Percentiles rank a stretch among this genome's conserved stretches.
These are phyloP conservation scores for Ceratocystis colombiana DNA, from an alignment of 2,329 filamentous ascomycete genomes.

Conservation along the genomic window DNA sequence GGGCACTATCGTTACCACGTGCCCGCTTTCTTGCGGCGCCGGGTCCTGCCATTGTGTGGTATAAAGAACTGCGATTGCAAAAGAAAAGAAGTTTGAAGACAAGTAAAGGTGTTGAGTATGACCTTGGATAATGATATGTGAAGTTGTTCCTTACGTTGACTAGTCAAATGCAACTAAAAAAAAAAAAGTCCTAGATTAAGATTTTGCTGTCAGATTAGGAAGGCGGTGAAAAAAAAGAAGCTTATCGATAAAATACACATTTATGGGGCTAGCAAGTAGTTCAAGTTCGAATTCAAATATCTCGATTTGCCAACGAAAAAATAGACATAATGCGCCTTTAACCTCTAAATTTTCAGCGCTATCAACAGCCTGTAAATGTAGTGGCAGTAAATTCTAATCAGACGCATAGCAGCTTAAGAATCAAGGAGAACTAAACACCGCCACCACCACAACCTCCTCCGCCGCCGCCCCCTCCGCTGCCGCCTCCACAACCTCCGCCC, in stretches of 20 bases:
- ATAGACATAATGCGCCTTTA: neutral
- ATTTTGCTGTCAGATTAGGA: constrained; percentile 13
- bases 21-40: constrained; percentile 31
- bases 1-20: constrained; percentile 31
- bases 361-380: neutral
- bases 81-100: neutral
- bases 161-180: neutral
- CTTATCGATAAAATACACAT: constrained; percentile 20
- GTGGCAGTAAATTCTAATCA: no score
- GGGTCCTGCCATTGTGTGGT: constrained; percentile 22
- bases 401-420: no score
- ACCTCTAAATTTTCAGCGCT: neutral
- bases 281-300: no score
- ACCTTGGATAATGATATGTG: neutral
- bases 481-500: neutral
- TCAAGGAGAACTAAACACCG: no score
- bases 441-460: neutral
- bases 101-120: neutral
- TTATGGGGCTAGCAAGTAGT: constrained; percentile 3
- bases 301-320: neutral
- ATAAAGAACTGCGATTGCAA: neutral
- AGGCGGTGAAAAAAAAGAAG: constrained; percentile 17
- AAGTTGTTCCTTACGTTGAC: neutral
- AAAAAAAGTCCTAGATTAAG: constrained; percentile 19
- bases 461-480: neutral